Evolutionary conservation across 768 basidiomycete species (phyloP), one percentile per base, ranked within the genome.

Genomic region (Paxillus ammoniavirescens): DNA sequence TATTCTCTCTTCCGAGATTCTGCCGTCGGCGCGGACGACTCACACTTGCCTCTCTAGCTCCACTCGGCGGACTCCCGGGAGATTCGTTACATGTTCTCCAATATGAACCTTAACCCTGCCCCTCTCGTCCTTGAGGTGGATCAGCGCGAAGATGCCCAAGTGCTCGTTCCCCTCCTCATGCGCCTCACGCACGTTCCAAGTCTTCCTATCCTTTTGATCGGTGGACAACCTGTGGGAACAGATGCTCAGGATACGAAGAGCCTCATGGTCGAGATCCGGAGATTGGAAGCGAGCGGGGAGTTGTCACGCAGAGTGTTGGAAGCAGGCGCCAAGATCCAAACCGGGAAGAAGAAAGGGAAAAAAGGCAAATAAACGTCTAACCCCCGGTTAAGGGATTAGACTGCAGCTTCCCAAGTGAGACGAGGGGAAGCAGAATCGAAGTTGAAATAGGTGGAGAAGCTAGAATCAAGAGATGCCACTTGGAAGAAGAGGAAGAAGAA

Each of bases 111-210:
- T 38, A 72, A 70, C 0, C 90, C 89, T 8, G 65, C 77, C 0
- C 84, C 88, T 0, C 79, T 83, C 14, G 75, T 90, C 46, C 79
- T 92, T 41, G 86, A 89, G 38, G 78, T 89, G 18, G 89, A 92
- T 63, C 69, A 82, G 48, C 83, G 90, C 55, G 85, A 84, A 55
- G 90, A 93, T 64, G 80, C 79, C 5, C 73, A 77, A 0, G 82
- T 89, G 23, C 73, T 93, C 21, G 66, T 69, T 4, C 83, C 87
- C 2, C 73, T 91, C 23, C 75, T 92, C 42, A 61, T 65, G 12
- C 84, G 90, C 0, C 73, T 92, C 37, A 87, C 87, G 0, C 69
- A 68, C 14, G 63, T 75, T 4, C 56, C 73, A 1, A 77, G 82
- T 14, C 72, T 91, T 7, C 88, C 91, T 14, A 65, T 91, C 30